A percentile compares a stretch with the other conserved stretches of the same genome.
phyloP scores from a whole-genome alignment of 2,329 filamentous ascomycete genomes.

The Fusarium fracticaudum region DNA sequence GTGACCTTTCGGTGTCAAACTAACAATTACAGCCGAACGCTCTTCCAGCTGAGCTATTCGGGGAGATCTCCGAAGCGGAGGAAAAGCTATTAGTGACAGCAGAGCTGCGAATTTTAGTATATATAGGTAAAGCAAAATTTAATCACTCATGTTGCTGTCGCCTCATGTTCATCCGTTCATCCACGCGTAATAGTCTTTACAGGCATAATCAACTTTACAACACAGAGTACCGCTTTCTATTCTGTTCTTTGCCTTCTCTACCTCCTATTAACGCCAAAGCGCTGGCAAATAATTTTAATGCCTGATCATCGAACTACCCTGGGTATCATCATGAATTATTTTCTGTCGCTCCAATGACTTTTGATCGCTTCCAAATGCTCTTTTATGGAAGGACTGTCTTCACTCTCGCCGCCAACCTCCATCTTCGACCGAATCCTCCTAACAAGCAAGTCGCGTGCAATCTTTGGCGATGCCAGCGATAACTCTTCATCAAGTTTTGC shows the following conservation, averaged over 20 bases:
- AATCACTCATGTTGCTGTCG: rapidly evolving
- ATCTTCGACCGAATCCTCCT: constrained; percentile 32
- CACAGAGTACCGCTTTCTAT: neutral
- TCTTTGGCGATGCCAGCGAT: constrained; percentile 30
- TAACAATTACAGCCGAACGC: constrained; percentile 41
- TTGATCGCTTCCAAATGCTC: constrained; percentile 35
- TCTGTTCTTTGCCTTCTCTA: rapidly evolving
- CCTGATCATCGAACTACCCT: neutral
- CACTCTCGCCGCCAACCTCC: constrained; percentile 27
- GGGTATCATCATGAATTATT: constrained; percentile 7
- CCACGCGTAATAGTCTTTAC: rapidly evolving
- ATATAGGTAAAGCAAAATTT: rapidly evolving
- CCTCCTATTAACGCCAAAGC: rapidly evolving
- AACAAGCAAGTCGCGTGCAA: constrained; percentile 38
- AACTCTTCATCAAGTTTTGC: constrained; percentile 39
- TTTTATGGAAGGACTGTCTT: constrained; percentile 34
- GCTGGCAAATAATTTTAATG: rapidly evolving
- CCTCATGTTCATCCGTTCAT: rapidly evolving
- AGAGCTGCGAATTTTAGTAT: rapidly evolving
- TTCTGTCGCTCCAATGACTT: constrained; percentile 14
- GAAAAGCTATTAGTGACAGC: constrained; percentile 14
- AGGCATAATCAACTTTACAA: rapidly evolving
- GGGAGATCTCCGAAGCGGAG: constrained; percentile 25
- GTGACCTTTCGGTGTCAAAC: constrained; percentile 39
- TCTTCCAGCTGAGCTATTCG: constrained; percentile 43